Evolutionary conservation across 1,284 basidiomycete species (phyloP), one percentile per base, ranked within the genome.

Genomic region (Pascua sp.): DNA sequence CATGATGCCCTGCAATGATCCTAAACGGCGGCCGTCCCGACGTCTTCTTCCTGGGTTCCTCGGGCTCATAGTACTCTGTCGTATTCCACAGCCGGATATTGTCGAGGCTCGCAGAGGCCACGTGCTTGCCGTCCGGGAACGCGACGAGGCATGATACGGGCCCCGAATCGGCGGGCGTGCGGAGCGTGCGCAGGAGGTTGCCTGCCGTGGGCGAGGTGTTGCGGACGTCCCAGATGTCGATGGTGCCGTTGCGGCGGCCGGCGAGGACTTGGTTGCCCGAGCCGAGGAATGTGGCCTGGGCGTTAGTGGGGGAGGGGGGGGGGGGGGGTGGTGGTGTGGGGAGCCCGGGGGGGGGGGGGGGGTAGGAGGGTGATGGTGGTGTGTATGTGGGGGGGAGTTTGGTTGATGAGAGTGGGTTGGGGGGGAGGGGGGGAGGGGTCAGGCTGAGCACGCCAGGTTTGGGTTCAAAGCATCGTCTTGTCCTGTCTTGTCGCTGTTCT

Each of bases 41-140:
- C 45, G 84, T 83, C 71, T 81, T 85, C 54, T 79, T 78, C 68
- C 81, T 84, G 42, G 49, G 62, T 15, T 53, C 45, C 67, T 89
- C 87, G 9, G 81, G 77, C 67, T 90, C 85, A 51, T 83, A 84
- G 45, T 85, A 84, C 64, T 91, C 88, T 17, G 85, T 83, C 37
- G 89, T 89, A 69, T 98, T 92, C 94, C 94, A 98, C 45, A 98
- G 75, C 36, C 96, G 83, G 57, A 98, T 84, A 70, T 97, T 97
- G 78, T 98, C 95, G 56, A 86, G 85, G 15, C 91, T 94, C 9
- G 91, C 95, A 59, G 89, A 90, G 16, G 90, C 91, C 43, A 97
- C 84, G 75, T 97, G 92, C 55, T 85, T 83, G 11, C 88, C 86
- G 71, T 97, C 93, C 9, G 94, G 93, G 72, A 98, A 90, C 1